These are phyloP conservation scores for Lachancea kluyveri DNA, from an alignment of 805 yeast species.

Conservation along the genomic window DNA sequence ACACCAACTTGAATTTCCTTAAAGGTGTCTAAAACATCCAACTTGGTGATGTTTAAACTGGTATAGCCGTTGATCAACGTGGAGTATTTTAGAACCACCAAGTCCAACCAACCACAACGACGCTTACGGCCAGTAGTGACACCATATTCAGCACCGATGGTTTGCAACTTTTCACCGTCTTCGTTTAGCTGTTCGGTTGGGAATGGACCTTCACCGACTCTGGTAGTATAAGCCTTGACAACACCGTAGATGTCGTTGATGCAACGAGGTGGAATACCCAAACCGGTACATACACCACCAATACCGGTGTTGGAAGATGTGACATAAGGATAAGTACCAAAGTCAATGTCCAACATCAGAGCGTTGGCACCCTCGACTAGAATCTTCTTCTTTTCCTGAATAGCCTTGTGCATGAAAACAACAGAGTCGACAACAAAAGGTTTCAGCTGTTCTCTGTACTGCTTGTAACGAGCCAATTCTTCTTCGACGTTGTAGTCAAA, in stretches of 20 bases:
- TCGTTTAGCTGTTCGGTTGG: conserved; percentile 93
- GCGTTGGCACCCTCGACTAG: conserved; percentile 98
- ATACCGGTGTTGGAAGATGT: conserved; percentile 94
- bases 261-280: conserved; percentile 88
- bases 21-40: conserved; percentile 89
- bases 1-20: conserved; percentile 85
- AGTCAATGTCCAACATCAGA: conserved; percentile 93
- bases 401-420: conserved; percentile 72
- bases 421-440: conserved; percentile 95
- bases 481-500: conserved; percentile 81
- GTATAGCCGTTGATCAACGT: conserved; percentile 93
- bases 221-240: conserved; percentile 96
- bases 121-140: conserved; percentile 99
- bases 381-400: conserved; percentile 73
- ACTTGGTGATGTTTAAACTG: conserved; percentile 85
- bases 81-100: conserved; percentile 90
- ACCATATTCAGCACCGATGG: conserved; percentile 92
- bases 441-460: conserved; percentile 62
- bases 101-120: conserved; percentile 98
- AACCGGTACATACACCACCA: conserved; percentile 96
- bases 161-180: conserved; percentile 80
- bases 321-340: conserved; percentile 96
- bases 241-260: conserved; percentile 87
- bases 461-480: conserved; percentile 73
- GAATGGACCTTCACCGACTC: conserved; percentile 99